Evolutionary conservation across 2,329 filamentous ascomycete species (phyloP).

Genomic region (Phialemoniopsis sp.): DNA sequence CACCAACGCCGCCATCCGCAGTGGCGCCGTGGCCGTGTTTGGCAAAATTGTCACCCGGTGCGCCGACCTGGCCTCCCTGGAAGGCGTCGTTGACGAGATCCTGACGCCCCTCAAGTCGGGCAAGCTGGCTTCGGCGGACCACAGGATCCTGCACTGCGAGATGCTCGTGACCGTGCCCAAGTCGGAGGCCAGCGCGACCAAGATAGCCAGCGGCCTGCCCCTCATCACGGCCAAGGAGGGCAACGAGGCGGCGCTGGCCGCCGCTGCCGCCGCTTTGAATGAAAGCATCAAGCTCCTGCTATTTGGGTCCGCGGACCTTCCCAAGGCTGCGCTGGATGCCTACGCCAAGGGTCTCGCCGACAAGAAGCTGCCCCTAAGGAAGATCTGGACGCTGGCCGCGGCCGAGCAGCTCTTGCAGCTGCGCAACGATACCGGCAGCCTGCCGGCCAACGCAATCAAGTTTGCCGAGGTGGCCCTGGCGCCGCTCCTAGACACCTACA

Average conservation of each 20-base stretch:
- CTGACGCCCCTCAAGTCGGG: constrained; percentile 73
- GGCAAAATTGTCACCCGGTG: constrained; percentile 62
- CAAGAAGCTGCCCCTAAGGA: constrained; percentile 75
- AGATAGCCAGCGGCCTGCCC: constrained; percentile 63
- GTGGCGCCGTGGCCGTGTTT: constrained; percentile 73
- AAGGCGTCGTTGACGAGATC: constrained; percentile 73
- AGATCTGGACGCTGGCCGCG: constrained; percentile 73
- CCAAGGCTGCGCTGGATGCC: constrained; percentile 63
- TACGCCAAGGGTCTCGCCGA: constrained; percentile 80
- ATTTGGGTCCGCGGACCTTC: constrained; percentile 53
- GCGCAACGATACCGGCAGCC: constrained; percentile 33
- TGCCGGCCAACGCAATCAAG: constrained; percentile 41
- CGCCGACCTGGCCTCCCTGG: constrained; percentile 51
- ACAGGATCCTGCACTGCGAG: constrained; percentile 77
- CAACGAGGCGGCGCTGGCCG: constrained; percentile 76
- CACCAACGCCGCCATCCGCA: constrained; percentile 73
- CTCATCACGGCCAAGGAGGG: constrained; percentile 76
- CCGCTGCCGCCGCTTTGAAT: constrained; percentile 69
- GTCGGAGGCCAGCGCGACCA: constrained; percentile 58
- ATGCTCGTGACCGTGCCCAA: constrained; percentile 66
- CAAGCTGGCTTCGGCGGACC: constrained; percentile 81
- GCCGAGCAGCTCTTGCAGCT: constrained; percentile 66
- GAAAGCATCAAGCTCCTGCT: constrained; percentile 62
- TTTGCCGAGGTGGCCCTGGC: constrained; percentile 50
- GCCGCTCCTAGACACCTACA: constrained; percentile 65